phyloP scores from a whole-genome alignment of 2,329 filamentous ascomycete species.

The Phaeophleospora eucalypticola region DNA sequence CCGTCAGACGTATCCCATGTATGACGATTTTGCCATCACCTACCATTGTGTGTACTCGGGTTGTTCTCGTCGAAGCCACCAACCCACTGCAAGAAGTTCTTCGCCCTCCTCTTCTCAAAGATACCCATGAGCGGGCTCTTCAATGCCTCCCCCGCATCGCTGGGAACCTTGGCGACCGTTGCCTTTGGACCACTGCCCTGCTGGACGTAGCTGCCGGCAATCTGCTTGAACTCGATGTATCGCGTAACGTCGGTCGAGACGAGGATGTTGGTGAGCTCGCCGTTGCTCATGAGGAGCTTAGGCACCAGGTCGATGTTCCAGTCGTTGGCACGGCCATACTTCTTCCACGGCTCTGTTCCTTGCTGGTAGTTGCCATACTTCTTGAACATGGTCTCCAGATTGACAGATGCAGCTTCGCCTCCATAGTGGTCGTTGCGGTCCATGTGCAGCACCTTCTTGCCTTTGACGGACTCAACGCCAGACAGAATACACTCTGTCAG shows the following conservation, averaged over 20 bases:
- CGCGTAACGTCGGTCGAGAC: conserved; percentile 76
- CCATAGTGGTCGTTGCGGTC: conserved; percentile 98
- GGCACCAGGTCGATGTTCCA: conserved; percentile 99
- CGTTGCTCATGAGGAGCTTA: conserved; percentile 97
- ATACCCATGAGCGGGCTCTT: conserved; percentile 92
- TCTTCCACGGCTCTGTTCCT: conserved; percentile 92
- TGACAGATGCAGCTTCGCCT: conserved; percentile 93
- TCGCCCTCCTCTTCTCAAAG: conserved; percentile 95
- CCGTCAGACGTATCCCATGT: conserved; percentile 12
- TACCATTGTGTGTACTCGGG: conserved; percentile 84
- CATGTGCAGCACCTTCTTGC: conserved; percentile 98
- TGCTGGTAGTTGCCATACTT: conserved; percentile 79
- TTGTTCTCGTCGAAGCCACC: conserved; percentile 80
- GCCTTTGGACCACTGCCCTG: conserved; percentile 77
- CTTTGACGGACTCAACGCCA: conserved; percentile 95
- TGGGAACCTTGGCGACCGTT: conserved; percentile 94
- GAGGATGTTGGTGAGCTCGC: conserved; percentile 96
- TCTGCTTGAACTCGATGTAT: conserved; percentile 56
- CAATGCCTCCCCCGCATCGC: conserved; percentile 84
- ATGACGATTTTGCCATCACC: conserved; percentile 4
- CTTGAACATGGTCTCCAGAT: conserved; percentile 96
- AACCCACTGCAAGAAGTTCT: conserved; percentile 95
- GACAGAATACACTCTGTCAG: conserved; percentile 98
- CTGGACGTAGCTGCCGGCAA: conserved; percentile 94
- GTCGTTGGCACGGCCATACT: conserved; percentile 93